phyloP scores from a whole-genome alignment of 495 filamentous ascomycete genomes.

The Cryomyces antarcticus region DNA sequence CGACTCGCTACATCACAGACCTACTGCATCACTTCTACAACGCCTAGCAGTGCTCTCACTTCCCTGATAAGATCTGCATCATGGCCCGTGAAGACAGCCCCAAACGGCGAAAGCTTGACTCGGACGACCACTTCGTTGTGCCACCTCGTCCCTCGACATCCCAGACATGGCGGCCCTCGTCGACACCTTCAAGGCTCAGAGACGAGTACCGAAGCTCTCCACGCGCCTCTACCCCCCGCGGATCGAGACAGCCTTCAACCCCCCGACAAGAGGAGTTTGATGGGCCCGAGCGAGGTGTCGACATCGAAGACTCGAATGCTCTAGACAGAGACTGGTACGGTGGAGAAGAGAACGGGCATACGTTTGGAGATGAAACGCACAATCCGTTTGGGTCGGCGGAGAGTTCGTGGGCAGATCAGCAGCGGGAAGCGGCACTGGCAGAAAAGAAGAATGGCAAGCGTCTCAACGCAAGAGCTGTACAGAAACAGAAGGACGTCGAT shows the following conservation, averaged over 20 bases:
- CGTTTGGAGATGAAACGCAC: slow-evolving; percentile 57
- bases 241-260: slow-evolving; percentile 1
- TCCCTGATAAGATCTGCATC: background rate
- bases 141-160: slow-evolving; percentile 29
- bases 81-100: slow-evolving; percentile 25
- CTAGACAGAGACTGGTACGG: slow-evolving; percentile 81
- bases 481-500: slow-evolving; percentile 86
- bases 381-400: slow-evolving; percentile 49
- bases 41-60: too few species aligned
- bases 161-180: slow-evolving; percentile 5
- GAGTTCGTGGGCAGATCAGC: slow-evolving; percentile 46
- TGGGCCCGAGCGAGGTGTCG: slow-evolving; percentile 21
- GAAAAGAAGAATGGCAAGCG: slow-evolving; percentile 55
- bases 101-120: slow-evolving; percentile 42
- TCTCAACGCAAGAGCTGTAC: slow-evolving; percentile 48
- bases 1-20: too few species aligned
- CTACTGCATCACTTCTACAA: too few species aligned
- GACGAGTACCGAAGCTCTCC: slow-evolving; percentile 1
- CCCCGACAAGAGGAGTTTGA: slow-evolving; percentile 14
- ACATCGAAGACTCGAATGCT: slow-evolving; percentile 35
- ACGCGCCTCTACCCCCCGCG: slow-evolving; percentile 5
- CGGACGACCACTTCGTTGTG: slow-evolving; percentile 33
- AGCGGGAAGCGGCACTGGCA: slow-evolving; percentile 45
- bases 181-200: slow-evolving; percentile 14
- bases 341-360: slow-evolving; percentile 56